A percentile compares a stretch with the other conserved stretches of the same genome.
These are phyloP conservation scores for Malbranchea cinnamomea DNA, from an alignment of 2,329 filamentous ascomycete species.

Conservation along the genomic window DNA sequence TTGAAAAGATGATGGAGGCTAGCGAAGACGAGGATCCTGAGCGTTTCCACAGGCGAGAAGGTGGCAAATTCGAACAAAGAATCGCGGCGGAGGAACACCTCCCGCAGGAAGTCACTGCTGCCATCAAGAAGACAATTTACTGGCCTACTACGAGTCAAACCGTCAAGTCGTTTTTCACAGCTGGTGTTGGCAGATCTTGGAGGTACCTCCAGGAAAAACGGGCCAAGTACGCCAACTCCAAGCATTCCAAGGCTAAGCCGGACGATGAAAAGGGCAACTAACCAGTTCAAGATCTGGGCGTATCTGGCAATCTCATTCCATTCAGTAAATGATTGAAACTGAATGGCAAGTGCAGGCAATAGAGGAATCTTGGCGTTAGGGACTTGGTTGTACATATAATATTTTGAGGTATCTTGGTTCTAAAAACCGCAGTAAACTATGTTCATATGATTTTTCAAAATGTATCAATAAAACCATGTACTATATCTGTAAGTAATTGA, in stretches of 20 bases:
- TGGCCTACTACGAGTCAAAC: slow-evolving; percentile 89
- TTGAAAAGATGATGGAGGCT: slow-evolving; percentile 69
- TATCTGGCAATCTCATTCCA: no score
- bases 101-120: slow-evolving; percentile 52
- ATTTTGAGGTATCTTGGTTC: no score
- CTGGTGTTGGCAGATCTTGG: slow-evolving; percentile 53
- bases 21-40: slow-evolving; percentile 50
- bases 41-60: slow-evolving; percentile 57
- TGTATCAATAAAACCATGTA: no score
- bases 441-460: no score
- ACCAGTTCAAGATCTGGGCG: no score
- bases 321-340: no score
- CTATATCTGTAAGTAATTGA: no score
- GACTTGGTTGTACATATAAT: no score
- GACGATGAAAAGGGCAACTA: no score
- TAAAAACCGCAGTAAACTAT: no score
- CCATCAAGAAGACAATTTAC: slow-evolving; percentile 74
- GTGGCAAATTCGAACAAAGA: slow-evolving; percentile 70
- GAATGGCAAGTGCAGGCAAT: no score
- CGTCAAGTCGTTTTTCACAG: slow-evolving; percentile 68
- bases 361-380: no score
- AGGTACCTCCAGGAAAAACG: slow-evolving; percentile 75
- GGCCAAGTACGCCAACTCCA: slow-evolving; percentile 39
- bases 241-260: slow-evolving; percentile 7
- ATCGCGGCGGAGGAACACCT: slow-evolving; percentile 62